Evolutionary conservation across 257 asterid genomes (phyloP), one percentile per base, ranked within the genome.

Genomic region (Jacaranda copaia): DNA sequence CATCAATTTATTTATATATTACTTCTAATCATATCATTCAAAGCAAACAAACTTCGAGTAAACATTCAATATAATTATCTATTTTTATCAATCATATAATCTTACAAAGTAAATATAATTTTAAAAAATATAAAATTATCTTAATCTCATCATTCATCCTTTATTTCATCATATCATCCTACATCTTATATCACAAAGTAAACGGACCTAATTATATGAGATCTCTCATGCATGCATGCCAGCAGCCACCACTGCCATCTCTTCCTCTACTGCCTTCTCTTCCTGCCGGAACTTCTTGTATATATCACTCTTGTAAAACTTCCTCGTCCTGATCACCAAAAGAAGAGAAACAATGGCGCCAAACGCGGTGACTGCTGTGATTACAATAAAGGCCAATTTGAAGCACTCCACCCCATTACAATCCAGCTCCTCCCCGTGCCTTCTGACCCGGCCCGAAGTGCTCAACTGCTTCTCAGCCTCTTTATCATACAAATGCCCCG

Each of bases 301-400:
- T 18, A 93, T 93, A 55, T 93, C 98, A 62, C 96, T 86, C 89
- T 77, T 84, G 59, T 93, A 93, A 77, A 93, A 91, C 82, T 81
- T 88, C 77, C 82, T 81, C 16, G 97, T 93, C 83, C 98, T 80
- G 6, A 81, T 5, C 79, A 89, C 97, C 84, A 93, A 73, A 3
- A 88, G 59, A 4, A 85, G 38, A 3, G 98, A 93, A 53, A 91
- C 88, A 0, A 85, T 10, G 1, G 96, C 90, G 0, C 98, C 98
- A 12, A 88, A 88, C 5, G 77, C 81, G 0, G 98, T 93, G 52
- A 76, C 97, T 0, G 79, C 91, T 0, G 98, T 78, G 3, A 93
- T 88, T 15, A 93, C 88, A 16, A 91, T 13, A 68, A 93, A 93
- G 62, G 96, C 89, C 88, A 85, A 18, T 49, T 18, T 86, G 32